Evolutionary conservation across 1,284 basidiomycete species (phyloP).

Genomic region (Rhizopogon parksii): DNA sequence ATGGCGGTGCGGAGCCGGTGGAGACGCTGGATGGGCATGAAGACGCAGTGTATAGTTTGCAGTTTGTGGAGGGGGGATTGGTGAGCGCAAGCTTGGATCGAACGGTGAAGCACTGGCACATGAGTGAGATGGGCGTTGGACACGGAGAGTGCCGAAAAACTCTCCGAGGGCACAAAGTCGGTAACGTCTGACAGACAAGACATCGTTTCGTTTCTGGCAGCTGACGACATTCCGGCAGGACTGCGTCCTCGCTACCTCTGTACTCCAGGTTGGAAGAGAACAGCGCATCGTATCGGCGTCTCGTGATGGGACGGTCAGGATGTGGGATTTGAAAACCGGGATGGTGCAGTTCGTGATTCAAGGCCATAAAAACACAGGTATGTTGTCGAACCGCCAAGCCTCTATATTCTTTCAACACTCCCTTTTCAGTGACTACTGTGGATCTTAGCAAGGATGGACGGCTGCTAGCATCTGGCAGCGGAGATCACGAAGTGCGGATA

Average conservation of each 20-base stretch:
- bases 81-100: constrained; percentile 28
- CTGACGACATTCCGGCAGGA: constrained; percentile 14
- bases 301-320: constrained; percentile 27
- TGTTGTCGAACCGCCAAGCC: background rate
- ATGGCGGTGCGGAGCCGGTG: constrained; percentile 16
- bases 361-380: constrained; percentile 30
- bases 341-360: constrained; percentile 30
- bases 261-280: constrained; percentile 29
- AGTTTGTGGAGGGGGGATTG: constrained; percentile 21
- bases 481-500: constrained; percentile 7
- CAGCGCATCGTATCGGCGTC: constrained; percentile 29
- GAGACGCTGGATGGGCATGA: constrained; percentile 20
- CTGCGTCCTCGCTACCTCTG: constrained; percentile 25
- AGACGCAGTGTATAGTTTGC: constrained; percentile 26
- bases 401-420: background rate
- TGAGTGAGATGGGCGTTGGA: constrained; percentile 18
- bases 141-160: constrained; percentile 26
- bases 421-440: constrained; percentile 8
- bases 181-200: background rate
- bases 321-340: constrained; percentile 28
- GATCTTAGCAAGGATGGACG: constrained; percentile 3
- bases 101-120: constrained; percentile 25
- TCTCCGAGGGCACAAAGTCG: constrained; percentile 23
- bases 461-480: constrained; percentile 6
- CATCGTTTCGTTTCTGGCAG: background rate